Percentiles rank a stretch among this genome's conserved stretches.
These are phyloP conservation scores for Flueggea neowawraea DNA, from an alignment of 441 rosid genomes.

Conservation along the genomic window DNA sequence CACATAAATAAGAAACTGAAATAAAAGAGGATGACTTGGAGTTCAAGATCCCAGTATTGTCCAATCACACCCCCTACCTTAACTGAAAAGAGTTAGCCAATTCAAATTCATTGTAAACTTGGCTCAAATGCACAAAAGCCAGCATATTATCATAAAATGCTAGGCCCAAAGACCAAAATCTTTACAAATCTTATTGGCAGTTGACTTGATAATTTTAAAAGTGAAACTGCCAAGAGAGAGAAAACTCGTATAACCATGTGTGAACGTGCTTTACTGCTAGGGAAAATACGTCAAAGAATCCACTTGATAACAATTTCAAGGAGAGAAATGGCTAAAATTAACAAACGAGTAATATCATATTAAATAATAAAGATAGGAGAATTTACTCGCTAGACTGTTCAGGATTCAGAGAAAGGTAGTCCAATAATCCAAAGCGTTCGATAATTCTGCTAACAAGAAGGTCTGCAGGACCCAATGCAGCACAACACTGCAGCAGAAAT, in stretches of 20 bases:
- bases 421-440: constrained; percentile 78
- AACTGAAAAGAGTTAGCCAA: no score
- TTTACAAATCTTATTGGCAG: no score
- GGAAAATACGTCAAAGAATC: neutral
- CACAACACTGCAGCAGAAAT: constrained; percentile 97
- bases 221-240: no score
- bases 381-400: constrained; percentile 63
- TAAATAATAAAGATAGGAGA: constrained; percentile 7
- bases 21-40: neutral
- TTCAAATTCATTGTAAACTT: no score
- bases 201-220: no score
- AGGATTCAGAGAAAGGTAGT: constrained; percentile 56
- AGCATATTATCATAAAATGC: no score
- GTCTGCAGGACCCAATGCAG: constrained; percentile 94
- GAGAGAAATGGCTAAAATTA: neutral
- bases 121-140: no score
- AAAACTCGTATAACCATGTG: no score
- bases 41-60: neutral
- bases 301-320: neutral
- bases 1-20: neutral
- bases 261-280: no score
- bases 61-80: neutral
- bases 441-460: constrained; percentile 66
- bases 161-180: no score
- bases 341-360: neutral